phyloP scores from a whole-genome alignment of 1,284 basidiomycete genomes.

The Microbotryomycetes sp. region DNA sequence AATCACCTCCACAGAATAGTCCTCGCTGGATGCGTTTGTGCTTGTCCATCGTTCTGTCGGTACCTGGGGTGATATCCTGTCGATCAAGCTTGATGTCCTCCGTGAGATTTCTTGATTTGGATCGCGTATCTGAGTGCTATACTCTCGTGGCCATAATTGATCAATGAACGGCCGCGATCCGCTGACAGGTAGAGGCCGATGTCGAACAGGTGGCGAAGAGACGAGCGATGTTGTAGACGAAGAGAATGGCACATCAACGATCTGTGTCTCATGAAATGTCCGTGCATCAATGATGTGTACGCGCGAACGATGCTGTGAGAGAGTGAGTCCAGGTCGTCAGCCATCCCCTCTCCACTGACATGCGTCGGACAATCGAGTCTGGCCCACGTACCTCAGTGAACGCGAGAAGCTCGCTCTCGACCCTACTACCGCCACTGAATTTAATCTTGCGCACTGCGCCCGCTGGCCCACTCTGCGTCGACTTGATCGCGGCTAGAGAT shows the following conservation, averaged over 20 bases:
- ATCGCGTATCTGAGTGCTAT: neutral
- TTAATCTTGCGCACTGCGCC: constrained; percentile 72
- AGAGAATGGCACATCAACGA: constrained; percentile 46
- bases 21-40: neutral
- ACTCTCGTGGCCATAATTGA: neutral
- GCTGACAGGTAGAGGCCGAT: constrained; percentile 3
- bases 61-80: neutral
- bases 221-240: neutral
- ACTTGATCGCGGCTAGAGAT: constrained; percentile 19
- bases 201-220: neutral
- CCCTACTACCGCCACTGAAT: constrained; percentile 51
- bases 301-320: constrained; percentile 60
- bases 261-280: constrained; percentile 67
- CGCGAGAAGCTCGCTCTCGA: constrained; percentile 60
- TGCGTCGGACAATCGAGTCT: neutral
- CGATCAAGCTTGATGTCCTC: neutral
- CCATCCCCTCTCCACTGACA: too few species aligned
- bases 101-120: neutral
- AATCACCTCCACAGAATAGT: neutral
- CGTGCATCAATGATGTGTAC: constrained; percentile 70
- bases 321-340: rapidly evolving
- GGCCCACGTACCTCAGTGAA: constrained; percentile 65
- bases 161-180: neutral
- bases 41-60: neutral
- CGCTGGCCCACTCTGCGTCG: constrained; percentile 48